phyloP scores from a whole-genome alignment of 2,329 filamentous ascomycete genomes.

The Esteya vermicola region DNA sequence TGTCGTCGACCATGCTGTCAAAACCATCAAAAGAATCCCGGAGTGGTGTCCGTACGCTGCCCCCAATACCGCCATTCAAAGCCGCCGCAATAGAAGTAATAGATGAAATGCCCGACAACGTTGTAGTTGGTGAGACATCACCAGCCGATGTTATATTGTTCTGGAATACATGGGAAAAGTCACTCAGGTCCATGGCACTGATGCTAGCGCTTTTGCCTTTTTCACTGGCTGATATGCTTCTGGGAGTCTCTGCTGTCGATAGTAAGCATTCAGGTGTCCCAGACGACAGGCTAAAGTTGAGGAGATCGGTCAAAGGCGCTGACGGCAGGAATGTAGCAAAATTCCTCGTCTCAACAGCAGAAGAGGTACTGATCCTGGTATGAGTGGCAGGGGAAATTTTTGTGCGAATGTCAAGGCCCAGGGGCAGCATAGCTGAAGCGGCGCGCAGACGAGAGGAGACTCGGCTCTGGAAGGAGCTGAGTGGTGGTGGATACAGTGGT shows the following conservation, averaged over 20 bases:
- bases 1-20: too few relatives aligned
- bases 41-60: too few relatives aligned
- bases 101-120: too few relatives aligned
- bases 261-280: neutral
- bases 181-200: neutral
- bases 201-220: too few relatives aligned
- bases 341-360: too few relatives aligned
- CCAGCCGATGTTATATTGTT: too few relatives aligned
- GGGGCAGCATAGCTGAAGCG: constrained; percentile 29
- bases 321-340: constrained; percentile 15
- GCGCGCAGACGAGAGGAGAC: constrained; percentile 30
- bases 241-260: constrained; percentile 24
- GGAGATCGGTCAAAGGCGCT: constrained; percentile 37
- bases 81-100: too few relatives aligned
- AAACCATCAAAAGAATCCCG: too few relatives aligned
- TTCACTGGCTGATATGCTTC: constrained; percentile 16
- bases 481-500: neutral
- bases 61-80: too few relatives aligned
- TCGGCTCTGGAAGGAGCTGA: constrained; percentile 26
- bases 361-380: too few relatives aligned
- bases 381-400: neutral
- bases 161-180: neutral
- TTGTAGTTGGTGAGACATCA: too few relatives aligned
- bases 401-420: constrained; percentile 25
- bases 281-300: constrained; percentile 32